Conservation (phyloP, 495 filamentous ascomycete species). For the Penicillium simplicissimum region DNA sequence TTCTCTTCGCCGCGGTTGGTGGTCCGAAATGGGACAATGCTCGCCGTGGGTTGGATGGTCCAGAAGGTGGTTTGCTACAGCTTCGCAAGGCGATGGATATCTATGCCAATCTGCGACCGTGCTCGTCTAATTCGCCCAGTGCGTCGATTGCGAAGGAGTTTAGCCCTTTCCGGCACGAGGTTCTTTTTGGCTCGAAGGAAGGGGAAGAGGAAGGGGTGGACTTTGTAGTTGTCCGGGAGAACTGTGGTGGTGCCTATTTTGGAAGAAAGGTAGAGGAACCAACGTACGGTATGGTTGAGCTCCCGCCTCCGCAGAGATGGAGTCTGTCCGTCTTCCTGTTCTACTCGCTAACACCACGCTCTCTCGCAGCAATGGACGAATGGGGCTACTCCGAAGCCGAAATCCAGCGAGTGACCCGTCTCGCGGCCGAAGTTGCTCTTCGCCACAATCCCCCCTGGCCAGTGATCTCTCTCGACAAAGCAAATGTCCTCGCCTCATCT, state of each 20-base stretch:
- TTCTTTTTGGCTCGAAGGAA: conserved; percentile 26
- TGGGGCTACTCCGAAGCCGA: conserved; percentile 50
- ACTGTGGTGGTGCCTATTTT: conserved; percentile 56
- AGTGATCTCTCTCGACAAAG: conserved; percentile 51
- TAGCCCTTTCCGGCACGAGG: conserved; percentile 46
- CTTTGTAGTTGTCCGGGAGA: conserved; percentile 53
- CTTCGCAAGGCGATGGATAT: conserved; percentile 51
- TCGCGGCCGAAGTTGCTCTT: conserved; percentile 48
- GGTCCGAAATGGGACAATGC: conserved; percentile 52
- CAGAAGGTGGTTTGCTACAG: conserved; percentile 48
- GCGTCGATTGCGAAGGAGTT: conserved; percentile 39
- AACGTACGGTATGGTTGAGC: conserved; percentile 37
- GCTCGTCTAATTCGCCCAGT: conserved; percentile 44
- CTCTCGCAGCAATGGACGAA: conserved; percentile 43
- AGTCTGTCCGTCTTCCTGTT: not conserved
- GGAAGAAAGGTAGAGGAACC: conserved; percentile 49
- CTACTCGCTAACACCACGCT: not conserved
- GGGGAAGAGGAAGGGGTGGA: conserved; percentile 39
- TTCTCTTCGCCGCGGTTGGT: conserved; percentile 53
- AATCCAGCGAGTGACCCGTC: conserved; percentile 49
- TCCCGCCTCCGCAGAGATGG: too few species aligned
- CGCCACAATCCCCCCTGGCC: conserved; percentile 47
- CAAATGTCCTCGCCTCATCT: conserved; percentile 53
- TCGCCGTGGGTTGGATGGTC: conserved; percentile 44
- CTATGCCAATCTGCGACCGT: conserved; percentile 53